A percentile compares a stretch with the other conserved stretches of the same genome.
These are phyloP conservation scores for Lathyrus oleraceus DNA, from an alignment of 306 rosid genomes.

Conservation along the genomic window DNA sequence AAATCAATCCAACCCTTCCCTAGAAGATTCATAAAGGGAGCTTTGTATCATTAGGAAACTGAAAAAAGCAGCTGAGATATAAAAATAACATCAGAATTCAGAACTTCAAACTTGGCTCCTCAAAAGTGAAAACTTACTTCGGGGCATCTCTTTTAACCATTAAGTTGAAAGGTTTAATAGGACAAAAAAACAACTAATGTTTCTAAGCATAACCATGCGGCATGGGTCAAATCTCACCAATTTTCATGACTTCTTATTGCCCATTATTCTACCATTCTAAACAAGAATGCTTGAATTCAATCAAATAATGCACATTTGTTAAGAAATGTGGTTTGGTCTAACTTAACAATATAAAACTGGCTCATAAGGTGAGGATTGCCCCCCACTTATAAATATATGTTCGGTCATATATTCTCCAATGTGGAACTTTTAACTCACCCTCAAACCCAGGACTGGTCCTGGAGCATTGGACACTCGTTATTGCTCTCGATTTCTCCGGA, in stretches of 20 bases:
- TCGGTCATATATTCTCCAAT: no score
- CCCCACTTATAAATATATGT: no score
- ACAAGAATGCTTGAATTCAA: conserved; percentile 10
- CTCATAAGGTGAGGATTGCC: no score
- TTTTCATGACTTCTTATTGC: background rate
- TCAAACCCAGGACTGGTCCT: no score
- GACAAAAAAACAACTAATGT: background rate
- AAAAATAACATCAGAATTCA: background rate
- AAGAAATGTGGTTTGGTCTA: no score
- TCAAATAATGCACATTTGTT: background rate
- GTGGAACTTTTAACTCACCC: no score
- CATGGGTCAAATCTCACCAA: background rate
- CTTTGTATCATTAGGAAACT: background rate
- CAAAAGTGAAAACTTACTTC: background rate
- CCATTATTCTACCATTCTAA: conserved; percentile 16
- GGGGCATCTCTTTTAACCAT: background rate
- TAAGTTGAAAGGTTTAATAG: background rate
- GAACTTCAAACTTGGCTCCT: background rate
- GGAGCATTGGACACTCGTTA: no score
- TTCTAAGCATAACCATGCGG: conserved; percentile 13
- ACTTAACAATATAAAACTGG: no score
- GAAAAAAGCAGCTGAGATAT: conserved; percentile 13
- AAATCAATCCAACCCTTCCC: background rate
- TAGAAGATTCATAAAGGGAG: background rate
- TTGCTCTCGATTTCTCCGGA: no score